A percentile compares a stretch with the other conserved stretches of the same genome.
Conservation (phyloP, 805 yeast species). For the Schwanniomyces sp. region DNA sequence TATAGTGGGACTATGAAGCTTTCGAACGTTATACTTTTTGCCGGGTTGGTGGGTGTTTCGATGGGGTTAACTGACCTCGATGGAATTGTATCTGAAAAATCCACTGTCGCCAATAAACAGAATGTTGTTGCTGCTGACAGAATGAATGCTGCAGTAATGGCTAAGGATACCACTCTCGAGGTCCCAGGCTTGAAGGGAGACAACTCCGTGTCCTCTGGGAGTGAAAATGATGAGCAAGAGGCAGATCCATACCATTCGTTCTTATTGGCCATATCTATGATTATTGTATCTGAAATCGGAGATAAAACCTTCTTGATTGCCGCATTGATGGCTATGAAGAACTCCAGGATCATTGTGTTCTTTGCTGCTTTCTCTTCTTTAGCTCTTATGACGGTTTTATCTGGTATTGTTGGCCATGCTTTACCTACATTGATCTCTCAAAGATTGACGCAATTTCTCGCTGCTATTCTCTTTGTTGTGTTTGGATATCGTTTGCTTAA, state of each 20-base stretch:
- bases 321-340: slow-evolving; percentile 97
- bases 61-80: neutral
- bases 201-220: neutral
- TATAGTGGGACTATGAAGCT: slow-evolving; percentile 3
- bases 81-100: neutral
- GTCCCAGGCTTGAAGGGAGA: neutral
- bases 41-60: neutral
- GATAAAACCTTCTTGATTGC: slow-evolving; percentile 97
- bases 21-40: neutral
- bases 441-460: slow-evolving; percentile 75
- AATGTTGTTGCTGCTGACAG: neutral
- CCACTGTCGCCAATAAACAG: neutral
- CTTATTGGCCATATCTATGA: slow-evolving; percentile 84
- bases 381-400: slow-evolving; percentile 85
- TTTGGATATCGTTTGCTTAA: slow-evolving; percentile 74
- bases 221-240: slow-evolving; percentile 4
- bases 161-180: neutral
- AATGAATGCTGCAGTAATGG: neutral
- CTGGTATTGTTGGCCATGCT: slow-evolving; percentile 90
- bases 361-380: slow-evolving; percentile 83
- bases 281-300: slow-evolving; percentile 92
- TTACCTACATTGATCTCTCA: slow-evolving; percentile 82
- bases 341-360: slow-evolving; percentile 81
- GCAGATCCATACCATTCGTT: slow-evolving; percentile 49
- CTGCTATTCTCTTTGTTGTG: slow-evolving; percentile 76